A percentile compares a stretch with the other conserved stretches of the same genome.
These are phyloP conservation scores for Citrus sp. DNA, from an alignment of 345 rosid species.

Conservation along the genomic window DNA sequence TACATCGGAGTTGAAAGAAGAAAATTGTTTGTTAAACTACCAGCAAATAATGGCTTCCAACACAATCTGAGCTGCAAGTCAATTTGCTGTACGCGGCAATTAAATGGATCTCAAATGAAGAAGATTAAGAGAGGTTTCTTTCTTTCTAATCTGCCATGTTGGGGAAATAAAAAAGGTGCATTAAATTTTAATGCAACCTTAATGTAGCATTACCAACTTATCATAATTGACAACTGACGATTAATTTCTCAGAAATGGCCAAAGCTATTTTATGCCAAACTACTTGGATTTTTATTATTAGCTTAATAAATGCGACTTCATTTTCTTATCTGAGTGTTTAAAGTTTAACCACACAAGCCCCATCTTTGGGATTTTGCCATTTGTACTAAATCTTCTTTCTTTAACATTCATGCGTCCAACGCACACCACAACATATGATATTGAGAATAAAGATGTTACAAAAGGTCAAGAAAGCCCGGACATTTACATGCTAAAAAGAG, in stretches of 20 bases:
- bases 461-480: background rate
- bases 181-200: background rate
- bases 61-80: background rate
- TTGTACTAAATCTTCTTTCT: background rate
- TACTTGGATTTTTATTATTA: too few species aligned
- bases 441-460: background rate
- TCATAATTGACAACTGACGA: background rate
- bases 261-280: background rate
- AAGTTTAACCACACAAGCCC: background rate
- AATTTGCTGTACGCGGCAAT: background rate
- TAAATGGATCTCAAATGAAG: background rate
- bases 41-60: background rate
- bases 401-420: background rate
- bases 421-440: too few species aligned
- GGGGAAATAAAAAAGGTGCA: background rate
- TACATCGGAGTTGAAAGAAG: too few species aligned
- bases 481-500: background rate
- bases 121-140: background rate
- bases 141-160: too few species aligned
- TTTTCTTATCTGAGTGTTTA: too few species aligned
- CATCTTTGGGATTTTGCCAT: background rate
- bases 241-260: background rate
- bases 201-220: background rate
- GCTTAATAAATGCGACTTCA: background rate
- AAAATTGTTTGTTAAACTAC: too few species aligned